These are phyloP conservation scores for Macrolepiota dolichaula DNA, from an alignment of 768 basidiomycete genomes.

Conservation along the genomic window DNA sequence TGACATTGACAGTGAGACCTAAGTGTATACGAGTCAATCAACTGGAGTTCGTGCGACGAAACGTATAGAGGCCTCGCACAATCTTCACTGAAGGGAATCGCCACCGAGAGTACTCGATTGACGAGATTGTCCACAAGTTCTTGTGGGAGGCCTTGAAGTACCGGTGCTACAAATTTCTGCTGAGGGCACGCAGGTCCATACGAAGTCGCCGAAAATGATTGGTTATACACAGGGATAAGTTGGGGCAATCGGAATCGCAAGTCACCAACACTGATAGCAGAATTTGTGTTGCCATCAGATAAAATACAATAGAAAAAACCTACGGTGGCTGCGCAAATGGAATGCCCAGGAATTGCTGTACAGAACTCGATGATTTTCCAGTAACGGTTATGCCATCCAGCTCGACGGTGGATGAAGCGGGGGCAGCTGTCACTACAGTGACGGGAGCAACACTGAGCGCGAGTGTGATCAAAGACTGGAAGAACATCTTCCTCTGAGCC, in stretches of 20 bases:
- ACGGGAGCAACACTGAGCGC: slow-evolving; percentile 13
- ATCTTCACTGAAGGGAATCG: slow-evolving; percentile 39
- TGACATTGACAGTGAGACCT: slow-evolving; percentile 54
- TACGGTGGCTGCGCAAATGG: slow-evolving; percentile 57
- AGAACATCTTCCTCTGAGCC: slow-evolving; percentile 16
- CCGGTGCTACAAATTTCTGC: slow-evolving; percentile 33
- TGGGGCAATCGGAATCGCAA: slow-evolving; percentile 41
- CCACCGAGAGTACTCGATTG: slow-evolving; percentile 23
- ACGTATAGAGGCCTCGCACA: slow-evolving; percentile 29
- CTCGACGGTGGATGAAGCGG: slow-evolving; percentile 30
- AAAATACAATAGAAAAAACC: slow-evolving; percentile 13
- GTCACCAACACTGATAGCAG: slow-evolving; percentile 27
- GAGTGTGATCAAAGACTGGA: slow-evolving; percentile 14
- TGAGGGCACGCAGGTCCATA: slow-evolving; percentile 48
- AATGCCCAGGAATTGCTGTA: slow-evolving; percentile 46
- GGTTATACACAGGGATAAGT: slow-evolving; percentile 30
- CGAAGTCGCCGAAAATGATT: slow-evolving; percentile 31
- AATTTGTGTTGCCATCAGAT: background rate
- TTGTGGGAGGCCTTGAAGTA: slow-evolving; percentile 29
- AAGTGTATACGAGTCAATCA: background rate
- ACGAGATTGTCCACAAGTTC: slow-evolving; percentile 30
- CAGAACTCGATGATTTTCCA: slow-evolving; percentile 30
- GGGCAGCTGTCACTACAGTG: slow-evolving; percentile 20
- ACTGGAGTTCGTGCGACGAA: background rate
- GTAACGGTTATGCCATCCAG: slow-evolving; percentile 43